Percentiles rank a stretch among this genome's conserved stretches.
phyloP scores from a whole-genome alignment of 129 eudicot species.

The Tanacetum coccineum region DNA sequence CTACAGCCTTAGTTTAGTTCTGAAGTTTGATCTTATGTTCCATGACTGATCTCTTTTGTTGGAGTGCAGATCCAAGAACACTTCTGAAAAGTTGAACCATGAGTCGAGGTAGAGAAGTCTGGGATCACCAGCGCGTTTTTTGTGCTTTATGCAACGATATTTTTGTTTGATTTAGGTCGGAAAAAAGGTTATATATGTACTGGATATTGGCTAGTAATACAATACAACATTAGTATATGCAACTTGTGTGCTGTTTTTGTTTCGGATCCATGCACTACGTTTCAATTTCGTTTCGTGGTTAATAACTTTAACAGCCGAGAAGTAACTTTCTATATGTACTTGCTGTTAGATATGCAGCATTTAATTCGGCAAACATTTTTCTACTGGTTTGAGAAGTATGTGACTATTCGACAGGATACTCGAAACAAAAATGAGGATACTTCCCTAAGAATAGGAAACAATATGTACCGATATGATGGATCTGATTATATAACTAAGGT shows the following conservation, averaged over 20 bases:
- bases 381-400: too few relatives aligned
- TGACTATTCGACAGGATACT: too few relatives aligned
- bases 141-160: background rate
- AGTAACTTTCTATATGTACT: too few relatives aligned
- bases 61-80: conserved; percentile 15
- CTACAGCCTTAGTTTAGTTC: background rate
- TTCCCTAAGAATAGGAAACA: too few relatives aligned
- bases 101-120: conserved; percentile 1
- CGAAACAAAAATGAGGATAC: too few relatives aligned
- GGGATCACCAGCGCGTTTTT: background rate
- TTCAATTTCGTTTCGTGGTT: background rate
- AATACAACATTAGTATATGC: conserved; percentile 10
- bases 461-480: too few relatives aligned
- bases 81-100: background rate
- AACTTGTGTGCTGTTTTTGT: conserved; percentile 6
- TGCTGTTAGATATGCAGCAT: too few relatives aligned
- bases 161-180: conserved; percentile 14
- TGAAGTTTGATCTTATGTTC: background rate
- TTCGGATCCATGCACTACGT: background rate
- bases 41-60: background rate
- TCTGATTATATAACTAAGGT: too few relatives aligned
- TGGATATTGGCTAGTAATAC: conserved; percentile 14
- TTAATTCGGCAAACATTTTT: too few relatives aligned
- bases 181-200: conserved; percentile 2
- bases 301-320: too few relatives aligned